These are phyloP conservation scores for Tephrocybe sp. DNA, from an alignment of 768 basidiomycete genomes.

Conservation along the genomic window DNA sequence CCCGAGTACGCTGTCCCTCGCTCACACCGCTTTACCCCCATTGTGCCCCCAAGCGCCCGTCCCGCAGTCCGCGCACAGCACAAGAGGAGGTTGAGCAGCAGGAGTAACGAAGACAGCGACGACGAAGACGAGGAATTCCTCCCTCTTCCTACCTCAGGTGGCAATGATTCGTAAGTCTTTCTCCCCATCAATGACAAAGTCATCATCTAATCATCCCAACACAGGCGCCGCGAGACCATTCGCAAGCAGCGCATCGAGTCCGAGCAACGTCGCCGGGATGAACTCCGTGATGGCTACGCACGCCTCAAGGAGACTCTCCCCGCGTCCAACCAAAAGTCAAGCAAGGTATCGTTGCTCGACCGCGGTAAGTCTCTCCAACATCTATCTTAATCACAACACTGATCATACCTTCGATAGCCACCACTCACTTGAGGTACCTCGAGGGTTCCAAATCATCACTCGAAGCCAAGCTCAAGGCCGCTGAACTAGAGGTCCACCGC, in stretches of 20 bases:
- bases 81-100: slow-evolving; percentile 41
- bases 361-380: slow-evolving; percentile 50
- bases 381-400: slow-evolving; percentile 9
- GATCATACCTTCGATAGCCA: slow-evolving; percentile 43
- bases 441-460: slow-evolving; percentile 76
- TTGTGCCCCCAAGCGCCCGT: slow-evolving; percentile 55
- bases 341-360: slow-evolving; percentile 88
- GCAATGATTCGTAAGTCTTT: slow-evolving; percentile 51
- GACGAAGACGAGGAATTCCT: slow-evolving; percentile 78
- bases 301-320: slow-evolving; percentile 90
- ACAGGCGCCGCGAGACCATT: slow-evolving; percentile 81
- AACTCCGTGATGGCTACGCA: slow-evolving; percentile 89
- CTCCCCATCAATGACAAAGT: neutral
- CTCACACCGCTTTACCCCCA: slow-evolving; percentile 79
- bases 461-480: slow-evolving; percentile 72
- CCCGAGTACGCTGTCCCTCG: slow-evolving; percentile 63
- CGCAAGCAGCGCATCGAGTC: slow-evolving; percentile 92
- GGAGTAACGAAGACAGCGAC: slow-evolving; percentile 66
- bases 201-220: slow-evolving; percentile 1
- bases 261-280: slow-evolving; percentile 88
- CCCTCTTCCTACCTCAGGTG: slow-evolving; percentile 38
- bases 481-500: slow-evolving; percentile 77
- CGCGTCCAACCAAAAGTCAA: slow-evolving; percentile 86
- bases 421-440: slow-evolving; percentile 83
- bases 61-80: slow-evolving; percentile 46